These are phyloP conservation scores for Zalerion maritima DNA, from an alignment of 495 filamentous ascomycete genomes.

Conservation along the genomic window DNA sequence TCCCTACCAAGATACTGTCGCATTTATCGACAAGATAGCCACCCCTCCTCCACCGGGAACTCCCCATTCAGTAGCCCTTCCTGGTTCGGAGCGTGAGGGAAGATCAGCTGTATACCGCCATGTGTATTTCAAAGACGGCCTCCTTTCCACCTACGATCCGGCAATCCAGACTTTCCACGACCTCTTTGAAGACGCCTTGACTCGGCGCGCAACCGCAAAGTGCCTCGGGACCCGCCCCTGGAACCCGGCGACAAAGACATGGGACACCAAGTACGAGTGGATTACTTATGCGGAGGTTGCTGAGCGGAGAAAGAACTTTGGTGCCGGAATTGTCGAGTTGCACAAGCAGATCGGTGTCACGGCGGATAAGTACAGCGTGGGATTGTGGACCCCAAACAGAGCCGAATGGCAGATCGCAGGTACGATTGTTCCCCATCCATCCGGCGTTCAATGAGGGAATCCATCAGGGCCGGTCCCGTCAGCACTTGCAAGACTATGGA, in stretches of 20 bases:
- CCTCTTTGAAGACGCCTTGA: constrained; percentile 56
- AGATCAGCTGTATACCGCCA: constrained; percentile 69
- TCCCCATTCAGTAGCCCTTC: constrained; percentile 52
- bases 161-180: constrained; percentile 61
- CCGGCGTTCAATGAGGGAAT: constrained; percentile 1
- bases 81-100: constrained; percentile 57
- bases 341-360: constrained; percentile 54
- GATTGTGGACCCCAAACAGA: constrained; percentile 90
- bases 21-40: constrained; percentile 28
- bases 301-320: constrained; percentile 66
- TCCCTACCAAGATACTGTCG: constrained; percentile 16
- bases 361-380: constrained; percentile 63
- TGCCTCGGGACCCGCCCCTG: constrained; percentile 77
- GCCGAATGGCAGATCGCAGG: constrained; percentile 95
- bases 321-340: constrained; percentile 72
- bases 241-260: constrained; percentile 60
- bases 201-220: constrained; percentile 37
- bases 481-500: too few relatives aligned
- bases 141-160: constrained; percentile 64
- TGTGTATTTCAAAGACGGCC: constrained; percentile 55
- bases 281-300: constrained; percentile 69
- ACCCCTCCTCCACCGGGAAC: constrained; percentile 42
- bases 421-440: constrained; percentile 17
- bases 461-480: too few relatives aligned
- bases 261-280: constrained; percentile 65